A percentile compares a stretch with the other conserved stretches of the same genome.
Conservation (phyloP, 352 stramenopile genomes). For the Globisporangium rhizosaccharum region DNA sequence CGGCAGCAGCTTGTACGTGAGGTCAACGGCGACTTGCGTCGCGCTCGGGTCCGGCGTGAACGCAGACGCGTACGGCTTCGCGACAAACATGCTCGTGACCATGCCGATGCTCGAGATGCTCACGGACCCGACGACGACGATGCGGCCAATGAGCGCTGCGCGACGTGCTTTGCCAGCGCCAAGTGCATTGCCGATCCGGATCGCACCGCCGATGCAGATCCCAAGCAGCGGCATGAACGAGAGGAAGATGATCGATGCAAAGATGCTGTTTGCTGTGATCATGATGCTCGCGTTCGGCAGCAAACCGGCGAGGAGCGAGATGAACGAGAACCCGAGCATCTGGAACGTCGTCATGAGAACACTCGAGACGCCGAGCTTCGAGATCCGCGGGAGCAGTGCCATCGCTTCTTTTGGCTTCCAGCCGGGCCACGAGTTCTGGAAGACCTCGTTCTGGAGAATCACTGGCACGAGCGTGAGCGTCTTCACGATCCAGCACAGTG, state of each 20-base stretch:
- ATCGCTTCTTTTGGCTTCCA: slow-evolving; percentile 13
- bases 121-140: slow-evolving; percentile 15
- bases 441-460: slow-evolving; percentile 18
- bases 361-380: slow-evolving; percentile 13
- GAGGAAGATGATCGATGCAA: slow-evolving; percentile 23
- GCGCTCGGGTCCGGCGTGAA: slow-evolving; percentile 14
- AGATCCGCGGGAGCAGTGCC: slow-evolving; percentile 10
- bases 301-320: slow-evolving; percentile 20
- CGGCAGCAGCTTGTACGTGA: slow-evolving; percentile 3
- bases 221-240: slow-evolving; percentile 25
- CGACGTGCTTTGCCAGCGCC: slow-evolving; percentile 21
- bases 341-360: slow-evolving; percentile 15
- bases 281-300: slow-evolving; percentile 25
- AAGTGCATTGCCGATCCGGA: slow-evolving; percentile 30
- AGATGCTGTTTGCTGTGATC: slow-evolving; percentile 33
- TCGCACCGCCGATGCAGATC: slow-evolving; percentile 24
- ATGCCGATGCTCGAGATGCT: slow-evolving; percentile 8
- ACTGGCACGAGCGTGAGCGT: slow-evolving; percentile 18
- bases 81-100: slow-evolving; percentile 16
- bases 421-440: slow-evolving; percentile 17
- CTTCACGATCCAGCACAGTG: slow-evolving; percentile 23
- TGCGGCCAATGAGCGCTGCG: slow-evolving; percentile 14
- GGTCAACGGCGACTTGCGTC: background rate
- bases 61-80: slow-evolving; percentile 8
- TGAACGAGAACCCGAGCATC: slow-evolving; percentile 14